These are phyloP conservation scores for Trichosanthes truncata DNA, from an alignment of 306 rosid species.

Conservation along the genomic window DNA sequence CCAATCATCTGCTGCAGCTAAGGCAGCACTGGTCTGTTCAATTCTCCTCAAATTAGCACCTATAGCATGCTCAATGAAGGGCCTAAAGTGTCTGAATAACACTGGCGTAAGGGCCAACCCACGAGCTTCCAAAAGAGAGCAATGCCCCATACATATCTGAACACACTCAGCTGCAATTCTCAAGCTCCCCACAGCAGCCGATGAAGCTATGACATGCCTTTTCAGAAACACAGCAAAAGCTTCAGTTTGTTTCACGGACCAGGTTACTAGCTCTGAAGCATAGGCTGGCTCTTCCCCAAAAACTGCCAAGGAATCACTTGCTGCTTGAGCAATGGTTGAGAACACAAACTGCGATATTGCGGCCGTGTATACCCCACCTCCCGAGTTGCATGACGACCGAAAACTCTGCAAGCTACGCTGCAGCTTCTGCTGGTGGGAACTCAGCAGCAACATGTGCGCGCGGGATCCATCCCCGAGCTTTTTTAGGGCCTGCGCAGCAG, in stretches of 20 bases:
- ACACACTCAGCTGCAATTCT: constrained; percentile 73
- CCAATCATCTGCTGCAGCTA: constrained; percentile 82
- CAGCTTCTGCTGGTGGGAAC: constrained; percentile 46
- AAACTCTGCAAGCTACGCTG: constrained; percentile 29
- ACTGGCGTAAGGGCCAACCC: constrained; percentile 82
- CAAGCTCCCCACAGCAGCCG: constrained; percentile 67
- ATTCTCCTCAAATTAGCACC: constrained; percentile 54
- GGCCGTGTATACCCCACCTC: constrained; percentile 47
- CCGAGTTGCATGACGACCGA: constrained; percentile 15
- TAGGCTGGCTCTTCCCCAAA: constrained; percentile 70
- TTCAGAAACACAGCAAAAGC: constrained; percentile 40
- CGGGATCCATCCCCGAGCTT: constrained; percentile 82
- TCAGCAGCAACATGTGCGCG: constrained; percentile 57
- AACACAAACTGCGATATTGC: constrained; percentile 58
- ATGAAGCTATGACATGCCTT: constrained; percentile 51
- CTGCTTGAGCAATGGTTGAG: constrained; percentile 66
- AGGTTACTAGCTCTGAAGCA: constrained; percentile 79
- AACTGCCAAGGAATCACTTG: constrained; percentile 51
- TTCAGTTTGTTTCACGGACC: constrained; percentile 71
- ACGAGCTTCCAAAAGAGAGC: constrained; percentile 50
- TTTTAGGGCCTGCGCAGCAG: constrained; percentile 48
- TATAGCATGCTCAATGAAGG: constrained; percentile 52
- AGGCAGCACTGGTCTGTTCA: constrained; percentile 67
- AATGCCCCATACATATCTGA: constrained; percentile 60
- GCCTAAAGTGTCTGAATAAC: constrained; percentile 49